Evolutionary conservation across 768 basidiomycete genomes (phyloP).

Genomic region (Tulasnella sp.): DNA sequence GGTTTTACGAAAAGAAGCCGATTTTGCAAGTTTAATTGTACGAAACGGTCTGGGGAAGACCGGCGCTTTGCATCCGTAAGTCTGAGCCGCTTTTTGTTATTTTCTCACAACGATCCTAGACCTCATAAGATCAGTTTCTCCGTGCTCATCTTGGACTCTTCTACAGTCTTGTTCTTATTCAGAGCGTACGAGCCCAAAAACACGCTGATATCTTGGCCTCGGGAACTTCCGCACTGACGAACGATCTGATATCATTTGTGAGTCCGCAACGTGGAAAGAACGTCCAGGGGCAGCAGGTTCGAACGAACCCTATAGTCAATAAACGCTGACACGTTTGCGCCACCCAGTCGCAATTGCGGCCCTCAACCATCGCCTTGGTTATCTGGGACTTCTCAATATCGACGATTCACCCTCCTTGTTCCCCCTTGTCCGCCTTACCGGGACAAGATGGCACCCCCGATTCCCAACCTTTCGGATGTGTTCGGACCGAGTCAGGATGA

Average conservation of each 20-base stretch:
- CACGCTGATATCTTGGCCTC: not conserved
- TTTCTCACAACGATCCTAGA: conserved; percentile 18
- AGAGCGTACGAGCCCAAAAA: not conserved
- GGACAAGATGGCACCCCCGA: conserved; percentile 6
- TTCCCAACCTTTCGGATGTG: not conserved
- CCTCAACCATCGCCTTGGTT: conserved; percentile 3
- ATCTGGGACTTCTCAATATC: conserved; percentile 13
- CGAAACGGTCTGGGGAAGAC: not conserved
- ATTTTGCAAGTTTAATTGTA: not conserved
- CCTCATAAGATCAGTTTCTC: not conserved
- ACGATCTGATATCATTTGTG: not conserved
- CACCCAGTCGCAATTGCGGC: not conserved
- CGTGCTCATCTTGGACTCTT: not conserved
- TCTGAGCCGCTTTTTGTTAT: not conserved
- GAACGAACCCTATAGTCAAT: not conserved
- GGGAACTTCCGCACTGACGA: not conserved
- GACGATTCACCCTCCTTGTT: conserved; percentile 10
- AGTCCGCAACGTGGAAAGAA: conserved; percentile 15
- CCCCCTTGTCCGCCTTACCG: not conserved
- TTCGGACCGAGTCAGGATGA: conserved; percentile 19
- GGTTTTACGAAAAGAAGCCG: not conserved
- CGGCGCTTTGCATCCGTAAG: not conserved
- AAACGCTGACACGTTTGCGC: conserved; percentile 7
- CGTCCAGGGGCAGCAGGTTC: not conserved
- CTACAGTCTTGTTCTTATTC: conserved; percentile 4